Evolutionary conservation across 1,284 basidiomycete genomes (phyloP).

Genomic region (Xerocomus nothofagi): DNA sequence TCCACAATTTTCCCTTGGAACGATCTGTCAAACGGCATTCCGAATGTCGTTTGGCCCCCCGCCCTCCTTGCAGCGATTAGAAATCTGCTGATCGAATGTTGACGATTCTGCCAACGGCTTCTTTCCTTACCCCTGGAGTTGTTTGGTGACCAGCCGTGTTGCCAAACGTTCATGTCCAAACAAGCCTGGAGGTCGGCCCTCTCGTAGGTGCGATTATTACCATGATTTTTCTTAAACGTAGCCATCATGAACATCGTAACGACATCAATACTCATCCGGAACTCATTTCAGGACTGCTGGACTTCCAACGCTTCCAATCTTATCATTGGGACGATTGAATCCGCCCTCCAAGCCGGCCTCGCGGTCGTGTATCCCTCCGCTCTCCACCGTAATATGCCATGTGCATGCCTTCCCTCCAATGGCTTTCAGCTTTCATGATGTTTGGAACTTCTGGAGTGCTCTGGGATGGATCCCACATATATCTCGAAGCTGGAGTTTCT

Average conservation of each 20-base stretch:
- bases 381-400: not conserved
- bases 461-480: too few species aligned
- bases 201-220: not conserved
- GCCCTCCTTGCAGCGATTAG: too few species aligned
- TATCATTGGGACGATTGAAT: not conserved
- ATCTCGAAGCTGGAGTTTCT: not conserved
- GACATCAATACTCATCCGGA: not conserved
- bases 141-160: too few species aligned
- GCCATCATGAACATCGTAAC: not conserved
- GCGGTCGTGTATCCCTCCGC: not conserved
- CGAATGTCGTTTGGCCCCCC: too few species aligned
- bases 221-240: not conserved
- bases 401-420: conserved; percentile 1
- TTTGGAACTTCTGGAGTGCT: not conserved
- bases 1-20: too few species aligned
- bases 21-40: too few species aligned
- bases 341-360: not conserved
- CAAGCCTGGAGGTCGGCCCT: not conserved
- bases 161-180: not conserved
- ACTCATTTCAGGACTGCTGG: not conserved
- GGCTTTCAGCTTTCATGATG: not conserved
- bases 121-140: not conserved
- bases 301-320: not conserved
- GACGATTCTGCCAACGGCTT: not conserved
- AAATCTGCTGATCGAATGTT: too few species aligned